phyloP scores from a whole-genome alignment of 106 monocot genomes.

The Dendrobium catenatum region DNA sequence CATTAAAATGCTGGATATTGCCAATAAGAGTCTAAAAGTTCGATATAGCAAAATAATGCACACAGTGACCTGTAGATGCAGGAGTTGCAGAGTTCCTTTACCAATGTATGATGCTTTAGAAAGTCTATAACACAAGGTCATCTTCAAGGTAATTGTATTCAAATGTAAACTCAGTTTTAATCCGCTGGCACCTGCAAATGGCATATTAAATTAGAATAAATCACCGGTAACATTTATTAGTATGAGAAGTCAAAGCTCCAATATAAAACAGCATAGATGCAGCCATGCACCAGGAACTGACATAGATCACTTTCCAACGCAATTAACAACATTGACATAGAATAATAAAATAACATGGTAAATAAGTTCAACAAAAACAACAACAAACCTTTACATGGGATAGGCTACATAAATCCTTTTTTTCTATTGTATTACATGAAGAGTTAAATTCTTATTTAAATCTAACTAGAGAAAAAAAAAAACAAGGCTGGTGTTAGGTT shows the following conservation, averaged over 20 bases:
- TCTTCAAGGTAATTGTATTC: constrained; percentile 97
- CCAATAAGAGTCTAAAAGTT: no score
- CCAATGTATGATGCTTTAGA: not conserved
- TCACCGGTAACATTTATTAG: not conserved
- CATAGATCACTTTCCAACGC: no score
- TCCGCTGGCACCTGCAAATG: constrained; percentile 86
- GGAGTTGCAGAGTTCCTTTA: not conserved
- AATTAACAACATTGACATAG: no score
- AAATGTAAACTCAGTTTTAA: constrained; percentile 89
- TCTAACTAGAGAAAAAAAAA: no score
- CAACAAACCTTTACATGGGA: no score
- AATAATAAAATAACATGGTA: no score
- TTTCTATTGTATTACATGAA: no score
- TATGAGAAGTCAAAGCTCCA: not conserved
- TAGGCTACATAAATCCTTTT: no score
- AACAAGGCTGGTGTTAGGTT: not conserved
- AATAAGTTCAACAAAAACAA: no score
- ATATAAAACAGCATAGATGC: not conserved
- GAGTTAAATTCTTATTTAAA: no score
- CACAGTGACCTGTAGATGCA: not conserved
- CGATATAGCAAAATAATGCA: not conserved
- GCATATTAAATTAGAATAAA: constrained; percentile 5
- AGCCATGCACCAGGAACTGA: not conserved
- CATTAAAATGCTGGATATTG: no score
- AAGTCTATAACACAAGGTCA: constrained; percentile 67